Conservation (phyloP, 371 early-diverging fungal genomes). For the Mucor irregularis region DNA sequence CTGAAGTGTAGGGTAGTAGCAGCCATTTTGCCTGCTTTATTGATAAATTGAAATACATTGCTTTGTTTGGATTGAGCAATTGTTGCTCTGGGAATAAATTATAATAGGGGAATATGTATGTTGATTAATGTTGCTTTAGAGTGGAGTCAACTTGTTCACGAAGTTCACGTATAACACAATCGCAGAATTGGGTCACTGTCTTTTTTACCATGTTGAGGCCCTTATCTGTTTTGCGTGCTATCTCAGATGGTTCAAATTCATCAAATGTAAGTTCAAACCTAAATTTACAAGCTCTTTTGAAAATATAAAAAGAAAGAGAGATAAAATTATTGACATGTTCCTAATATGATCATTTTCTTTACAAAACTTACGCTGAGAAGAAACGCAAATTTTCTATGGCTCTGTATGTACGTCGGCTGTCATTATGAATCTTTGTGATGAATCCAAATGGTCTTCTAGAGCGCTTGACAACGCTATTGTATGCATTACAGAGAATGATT, state of each 20-base stretch:
- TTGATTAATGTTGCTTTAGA: not conserved
- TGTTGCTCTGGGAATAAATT: too few relatives aligned
- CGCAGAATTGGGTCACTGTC: constrained; percentile 25
- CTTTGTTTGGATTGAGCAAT: too few relatives aligned
- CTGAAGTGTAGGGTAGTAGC: too few relatives aligned
- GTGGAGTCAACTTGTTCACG: constrained; percentile 25
- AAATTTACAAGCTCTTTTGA: constrained; percentile 59
- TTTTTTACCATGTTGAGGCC: constrained; percentile 39
- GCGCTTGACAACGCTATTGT: constrained; percentile 56
- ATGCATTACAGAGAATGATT: constrained; percentile 54
- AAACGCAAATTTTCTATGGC: constrained; percentile 65
- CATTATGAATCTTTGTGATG: constrained; percentile 59
- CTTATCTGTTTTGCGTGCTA: constrained; percentile 54
- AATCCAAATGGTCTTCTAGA: constrained; percentile 64
- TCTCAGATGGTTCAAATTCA: constrained; percentile 55
- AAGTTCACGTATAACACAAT: constrained; percentile 34
- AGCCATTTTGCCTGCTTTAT: too few relatives aligned
- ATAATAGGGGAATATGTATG: not conserved
- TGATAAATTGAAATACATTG: too few relatives aligned
- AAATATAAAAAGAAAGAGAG: not conserved
- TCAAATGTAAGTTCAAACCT: constrained; percentile 56
- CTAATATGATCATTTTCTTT: not conserved
- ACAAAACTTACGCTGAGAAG: constrained; percentile 59
- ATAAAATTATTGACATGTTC: not conserved
- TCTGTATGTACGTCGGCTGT: constrained; percentile 63